A percentile compares a stretch with the other conserved stretches of the same genome.
phyloP scores from a whole-genome alignment of 352 stramenopile species.

The Pythium apleroticum region DNA sequence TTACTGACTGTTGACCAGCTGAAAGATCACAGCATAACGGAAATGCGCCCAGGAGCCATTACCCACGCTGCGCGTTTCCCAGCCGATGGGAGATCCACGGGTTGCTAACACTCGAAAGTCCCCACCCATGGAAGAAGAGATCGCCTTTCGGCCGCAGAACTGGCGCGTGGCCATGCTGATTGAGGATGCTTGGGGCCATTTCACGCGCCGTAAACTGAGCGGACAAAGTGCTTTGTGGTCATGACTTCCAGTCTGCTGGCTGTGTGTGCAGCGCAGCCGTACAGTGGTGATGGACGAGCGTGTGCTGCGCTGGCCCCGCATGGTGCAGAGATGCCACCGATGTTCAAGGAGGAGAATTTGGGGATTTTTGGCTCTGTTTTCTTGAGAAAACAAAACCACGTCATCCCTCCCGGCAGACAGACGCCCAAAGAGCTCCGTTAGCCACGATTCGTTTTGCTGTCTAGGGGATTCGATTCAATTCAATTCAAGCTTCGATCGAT shows the following conservation, averaged over 20 bases:
- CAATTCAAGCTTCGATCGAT: not conserved
- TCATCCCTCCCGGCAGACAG: constrained; percentile 19
- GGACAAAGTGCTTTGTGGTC: not conserved
- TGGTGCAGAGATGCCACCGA: constrained; percentile 15
- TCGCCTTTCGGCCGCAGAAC: not conserved
- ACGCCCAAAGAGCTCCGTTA: constrained; percentile 23
- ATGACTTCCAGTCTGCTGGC: not conserved
- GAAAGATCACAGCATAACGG: not conserved
- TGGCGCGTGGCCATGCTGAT: not conserved
- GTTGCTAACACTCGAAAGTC: not conserved
- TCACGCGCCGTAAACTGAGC: not conserved
- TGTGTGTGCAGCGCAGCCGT: constrained; percentile 1
- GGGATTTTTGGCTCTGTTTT: not conserved
- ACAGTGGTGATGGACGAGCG: constrained; percentile 19
- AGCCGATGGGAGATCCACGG: not conserved
- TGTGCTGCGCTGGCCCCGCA: not conserved
- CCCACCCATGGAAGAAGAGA: not conserved
- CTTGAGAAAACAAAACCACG: not conserved
- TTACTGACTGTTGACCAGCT: not conserved
- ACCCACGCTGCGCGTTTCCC: not conserved
- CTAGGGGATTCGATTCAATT: not conserved
- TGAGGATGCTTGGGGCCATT: not conserved
- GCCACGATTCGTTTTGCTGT: not conserved
- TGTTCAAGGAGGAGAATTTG: constrained; percentile 23
- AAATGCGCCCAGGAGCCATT: not conserved